A percentile compares a stretch with the other conserved stretches of the same genome.
phyloP scores from a whole-genome alignment of 2,329 filamentous ascomycete species.

The Cordyceps militaris region DNA sequence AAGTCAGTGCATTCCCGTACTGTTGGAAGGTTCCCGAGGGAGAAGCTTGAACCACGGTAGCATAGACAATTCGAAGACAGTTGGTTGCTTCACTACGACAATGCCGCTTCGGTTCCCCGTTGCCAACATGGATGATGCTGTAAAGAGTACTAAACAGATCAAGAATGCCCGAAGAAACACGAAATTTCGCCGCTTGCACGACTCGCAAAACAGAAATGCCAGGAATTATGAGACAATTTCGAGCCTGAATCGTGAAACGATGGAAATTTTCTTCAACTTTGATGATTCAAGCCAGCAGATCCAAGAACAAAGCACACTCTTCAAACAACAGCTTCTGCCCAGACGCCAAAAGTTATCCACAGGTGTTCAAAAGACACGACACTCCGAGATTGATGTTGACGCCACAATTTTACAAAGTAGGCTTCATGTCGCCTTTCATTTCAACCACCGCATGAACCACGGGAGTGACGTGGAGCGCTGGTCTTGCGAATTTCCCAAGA shows the following conservation, averaged over 20 bases:
- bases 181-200: not conserved
- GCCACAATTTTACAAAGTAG: not conserved
- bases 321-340: not conserved
- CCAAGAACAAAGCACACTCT: not conserved
- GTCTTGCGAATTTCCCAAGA: not conserved
- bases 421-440: not conserved
- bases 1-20: not conserved
- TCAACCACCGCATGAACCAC: not conserved
- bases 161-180: not conserved
- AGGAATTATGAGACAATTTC: not conserved
- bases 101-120: not conserved
- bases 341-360: not conserved
- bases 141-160: not conserved
- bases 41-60: not conserved
- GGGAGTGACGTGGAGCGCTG: not conserved
- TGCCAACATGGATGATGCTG: not conserved
- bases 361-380: accelerated
- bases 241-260: not conserved
- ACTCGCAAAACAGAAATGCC: not conserved
- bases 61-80: not conserved
- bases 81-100: not conserved
- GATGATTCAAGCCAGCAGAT: not conserved
- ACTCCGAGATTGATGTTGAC: not conserved
- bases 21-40: not conserved
- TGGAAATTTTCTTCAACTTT: not conserved